Conservation (phyloP, 192 early-diverging fungal genomes). For the Obelidium mucronatum region DNA sequence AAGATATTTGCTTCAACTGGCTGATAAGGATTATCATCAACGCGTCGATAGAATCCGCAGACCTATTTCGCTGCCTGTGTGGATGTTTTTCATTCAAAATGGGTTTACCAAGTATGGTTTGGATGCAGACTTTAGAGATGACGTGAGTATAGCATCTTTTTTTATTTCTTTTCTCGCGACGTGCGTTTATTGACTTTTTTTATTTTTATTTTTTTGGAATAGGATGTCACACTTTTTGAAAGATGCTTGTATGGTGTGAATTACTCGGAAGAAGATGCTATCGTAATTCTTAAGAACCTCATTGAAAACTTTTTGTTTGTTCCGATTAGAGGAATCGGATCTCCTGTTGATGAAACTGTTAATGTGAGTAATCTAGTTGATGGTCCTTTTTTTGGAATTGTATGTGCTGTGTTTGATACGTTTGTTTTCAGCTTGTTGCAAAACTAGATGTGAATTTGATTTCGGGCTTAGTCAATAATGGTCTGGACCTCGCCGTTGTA, state of each 20-base stretch:
- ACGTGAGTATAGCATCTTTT: slow-evolving; percentile 32
- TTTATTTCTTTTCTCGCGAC: too few species aligned
- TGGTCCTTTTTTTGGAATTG: not conserved
- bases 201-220: slow-evolving; percentile 2
- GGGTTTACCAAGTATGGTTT: slow-evolving; percentile 41
- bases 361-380: slow-evolving; percentile 32
- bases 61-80: slow-evolving; percentile 32
- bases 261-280: slow-evolving; percentile 18
- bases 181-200: not conserved
- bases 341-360: slow-evolving; percentile 54
- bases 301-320: slow-evolving; percentile 43
- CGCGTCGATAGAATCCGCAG: slow-evolving; percentile 38
- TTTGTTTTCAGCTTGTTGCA: slow-evolving; percentile 36
- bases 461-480: slow-evolving; percentile 40
- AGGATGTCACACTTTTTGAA: slow-evolving; percentile 56
- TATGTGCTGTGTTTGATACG: not conserved
- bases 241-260: slow-evolving; percentile 38
- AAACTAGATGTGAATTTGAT: slow-evolving; percentile 48
- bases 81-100: slow-evolving; percentile 47
- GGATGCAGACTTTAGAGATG: slow-evolving; percentile 53
- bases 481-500: slow-evolving; percentile 43
- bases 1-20: slow-evolving; percentile 49
- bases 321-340: slow-evolving; percentile 45
- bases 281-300: slow-evolving; percentile 36
- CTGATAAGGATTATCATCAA: slow-evolving; percentile 51